phyloP scores from a whole-genome alignment of 768 basidiomycete genomes.

The Xerocomus brunneocitrinus region DNA sequence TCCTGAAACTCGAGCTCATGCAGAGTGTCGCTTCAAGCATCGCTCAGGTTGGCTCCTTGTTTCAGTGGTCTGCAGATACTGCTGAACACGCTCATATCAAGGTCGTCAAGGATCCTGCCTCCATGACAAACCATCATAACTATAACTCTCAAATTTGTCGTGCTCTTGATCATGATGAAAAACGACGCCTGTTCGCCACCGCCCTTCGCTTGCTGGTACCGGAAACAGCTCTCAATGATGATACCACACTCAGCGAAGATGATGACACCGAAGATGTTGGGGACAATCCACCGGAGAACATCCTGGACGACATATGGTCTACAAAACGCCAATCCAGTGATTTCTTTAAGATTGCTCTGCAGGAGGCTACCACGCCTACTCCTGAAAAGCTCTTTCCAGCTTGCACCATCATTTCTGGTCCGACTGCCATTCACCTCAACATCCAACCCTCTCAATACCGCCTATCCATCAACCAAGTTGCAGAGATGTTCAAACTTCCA shows the following conservation, averaged over 20 bases:
- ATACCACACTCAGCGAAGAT: not conserved
- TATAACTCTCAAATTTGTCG: no score
- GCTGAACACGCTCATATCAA: no score
- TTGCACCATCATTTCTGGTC: not conserved
- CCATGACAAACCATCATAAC: no score
- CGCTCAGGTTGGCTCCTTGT: no score
- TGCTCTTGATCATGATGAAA: not conserved
- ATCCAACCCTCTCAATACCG: not conserved
- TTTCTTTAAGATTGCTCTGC: not conserved
- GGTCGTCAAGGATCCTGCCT: no score
- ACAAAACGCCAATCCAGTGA: not conserved
- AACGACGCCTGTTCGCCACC: not conserved
- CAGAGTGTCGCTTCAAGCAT: no score
- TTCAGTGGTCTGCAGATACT: no score
- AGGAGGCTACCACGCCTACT: no score
- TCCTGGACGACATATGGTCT: not conserved
- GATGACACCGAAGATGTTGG: not conserved
- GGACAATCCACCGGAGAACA: not conserved
- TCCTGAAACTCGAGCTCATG: constrained; percentile 31
- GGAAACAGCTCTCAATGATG: not conserved
- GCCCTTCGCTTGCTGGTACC: not conserved
- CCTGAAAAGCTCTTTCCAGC: not conserved
- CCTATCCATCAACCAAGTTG: not conserved
- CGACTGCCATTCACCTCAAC: not conserved
- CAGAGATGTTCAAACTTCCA: not conserved